Conservation (phyloP, 2,329 filamentous ascomycete genomes). For the Chalara sp. region DNA sequence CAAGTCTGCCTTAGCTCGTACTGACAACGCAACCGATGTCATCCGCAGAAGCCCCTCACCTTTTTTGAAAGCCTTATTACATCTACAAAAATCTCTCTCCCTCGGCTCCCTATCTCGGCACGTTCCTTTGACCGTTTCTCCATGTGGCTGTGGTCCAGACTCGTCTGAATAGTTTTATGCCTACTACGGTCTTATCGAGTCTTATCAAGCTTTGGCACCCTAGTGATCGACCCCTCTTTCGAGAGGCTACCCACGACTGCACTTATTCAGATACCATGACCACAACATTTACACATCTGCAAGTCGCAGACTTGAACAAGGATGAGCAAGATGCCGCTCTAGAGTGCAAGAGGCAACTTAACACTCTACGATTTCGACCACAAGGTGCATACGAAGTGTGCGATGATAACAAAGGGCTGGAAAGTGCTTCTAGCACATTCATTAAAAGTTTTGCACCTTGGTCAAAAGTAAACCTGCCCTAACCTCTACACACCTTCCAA, state of each 20-base stretch:
- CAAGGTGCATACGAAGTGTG: not conserved
- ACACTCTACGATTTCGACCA: not conserved
- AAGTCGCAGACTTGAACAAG: not conserved
- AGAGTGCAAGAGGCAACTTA: not conserved
- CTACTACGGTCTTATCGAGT: too few species aligned
- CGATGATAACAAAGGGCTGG: slow-evolving; percentile 1
- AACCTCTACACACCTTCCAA: not conserved
- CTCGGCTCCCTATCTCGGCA: too few species aligned
- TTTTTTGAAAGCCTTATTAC: too few species aligned
- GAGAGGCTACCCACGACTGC: not conserved
- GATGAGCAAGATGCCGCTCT: slow-evolving; percentile 1
- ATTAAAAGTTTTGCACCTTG: not conserved
- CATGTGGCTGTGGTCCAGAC: too few species aligned
- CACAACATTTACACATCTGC: not conserved
- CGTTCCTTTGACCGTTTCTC: too few species aligned
- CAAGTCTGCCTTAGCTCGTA: too few species aligned
- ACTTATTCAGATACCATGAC: not conserved
- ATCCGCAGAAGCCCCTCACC: too few species aligned
- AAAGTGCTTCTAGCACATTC: not conserved
- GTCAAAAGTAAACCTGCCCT: not conserved
- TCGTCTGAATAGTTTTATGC: too few species aligned
- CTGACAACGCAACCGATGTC: too few species aligned
- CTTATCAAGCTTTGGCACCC: too few species aligned
- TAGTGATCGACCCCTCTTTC: too few species aligned
- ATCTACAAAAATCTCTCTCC: too few species aligned